Evolutionary conservation across 176 grass and related monocot genomes (phyloP).

Genomic region (Raddia distichophylla): DNA sequence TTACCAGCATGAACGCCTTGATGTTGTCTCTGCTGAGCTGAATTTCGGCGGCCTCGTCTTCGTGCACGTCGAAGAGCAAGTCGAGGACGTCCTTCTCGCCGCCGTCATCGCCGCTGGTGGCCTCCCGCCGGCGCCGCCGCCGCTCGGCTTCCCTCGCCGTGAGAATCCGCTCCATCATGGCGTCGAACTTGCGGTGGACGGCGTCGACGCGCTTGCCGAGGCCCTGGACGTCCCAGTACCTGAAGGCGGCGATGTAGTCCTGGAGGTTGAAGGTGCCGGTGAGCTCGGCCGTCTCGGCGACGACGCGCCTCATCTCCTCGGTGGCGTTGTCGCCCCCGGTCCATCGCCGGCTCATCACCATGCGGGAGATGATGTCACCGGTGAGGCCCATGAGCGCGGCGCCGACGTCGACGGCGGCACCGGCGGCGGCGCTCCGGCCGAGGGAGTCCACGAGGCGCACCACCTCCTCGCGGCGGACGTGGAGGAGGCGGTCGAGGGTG

Average conservation of each 20-base stretch:
- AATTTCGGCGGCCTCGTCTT: constrained; percentile 52
- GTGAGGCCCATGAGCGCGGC: constrained; percentile 58
- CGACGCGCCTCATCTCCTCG: constrained; percentile 53
- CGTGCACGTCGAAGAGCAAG: constrained; percentile 62
- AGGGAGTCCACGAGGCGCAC: constrained; percentile 37
- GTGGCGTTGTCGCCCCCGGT: constrained; percentile 46
- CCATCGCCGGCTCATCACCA: constrained; percentile 59
- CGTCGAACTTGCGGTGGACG: constrained; percentile 60
- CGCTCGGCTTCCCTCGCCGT: constrained; percentile 41
- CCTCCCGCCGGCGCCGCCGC: background rate
- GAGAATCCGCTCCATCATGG: constrained; percentile 60
- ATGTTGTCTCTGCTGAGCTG: constrained; percentile 58
- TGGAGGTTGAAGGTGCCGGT: constrained; percentile 61
- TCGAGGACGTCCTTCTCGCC: constrained; percentile 45
- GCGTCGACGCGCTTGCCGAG: constrained; percentile 51
- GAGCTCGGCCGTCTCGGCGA: constrained; percentile 56
- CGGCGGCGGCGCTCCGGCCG: constrained; percentile 4
- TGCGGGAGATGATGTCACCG: constrained; percentile 57
- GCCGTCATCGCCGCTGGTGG: background rate
- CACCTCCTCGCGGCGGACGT: constrained; percentile 67
- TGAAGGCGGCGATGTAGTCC: constrained; percentile 64
- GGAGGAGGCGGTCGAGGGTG: constrained; percentile 60
- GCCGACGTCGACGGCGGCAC: constrained; percentile 39
- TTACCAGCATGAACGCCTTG: constrained; percentile 71
- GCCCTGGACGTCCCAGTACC: constrained; percentile 69